Evolutionary conservation across 148 eudicot genomes (phyloP), one percentile per base, ranked within the genome.

Genomic region (Diospyros kaki): DNA sequence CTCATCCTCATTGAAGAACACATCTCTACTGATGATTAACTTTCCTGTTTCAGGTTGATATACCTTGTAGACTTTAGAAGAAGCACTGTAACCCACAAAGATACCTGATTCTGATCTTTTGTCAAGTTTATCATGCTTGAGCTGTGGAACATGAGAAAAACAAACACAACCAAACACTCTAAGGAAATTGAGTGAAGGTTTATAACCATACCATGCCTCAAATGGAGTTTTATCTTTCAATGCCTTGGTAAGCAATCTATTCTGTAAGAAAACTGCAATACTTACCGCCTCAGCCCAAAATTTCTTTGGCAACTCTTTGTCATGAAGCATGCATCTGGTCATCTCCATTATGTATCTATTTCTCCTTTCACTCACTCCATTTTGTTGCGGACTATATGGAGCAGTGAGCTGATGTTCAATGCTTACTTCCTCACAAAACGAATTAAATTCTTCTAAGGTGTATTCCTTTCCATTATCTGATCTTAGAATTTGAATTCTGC

Each of bases 201-300:
- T 55, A 14, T 9, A 55, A 0, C 12, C 12, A 55, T 55, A 55
- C 12, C 59, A 55, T 9, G 2, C 59, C 12, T 55, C 12, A 55
- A 55, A 55, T 6, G 12, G 59, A 55, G 59, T 55, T 55, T 55
- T 9, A 9, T 55, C 12, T 14, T 55, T 55, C 59, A 9, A 2
- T 9, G 59, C 59, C 12, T 55, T 55, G 3, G 59, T 55, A 14
- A 2, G 59, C 6, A 55, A 10, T 14, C 59, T 13, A 55, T 55
- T 55, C 15, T 55, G 59, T 0, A 55, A 5, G 4, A n/a, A 78
- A 5, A 78, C 73, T 2, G 62, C 28, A 1, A 73, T 78, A 58
- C 63, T 51, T 5, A 41, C 71, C 2, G 51, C 78, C n/a, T 79
- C 78, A 52, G 72, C 82, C 78, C 75, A 79, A 14, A 75, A 74